These are phyloP conservation scores for Cyclotella sp. DNA, from an alignment of 108 stramenopile genomes.

Conservation along the genomic window DNA sequence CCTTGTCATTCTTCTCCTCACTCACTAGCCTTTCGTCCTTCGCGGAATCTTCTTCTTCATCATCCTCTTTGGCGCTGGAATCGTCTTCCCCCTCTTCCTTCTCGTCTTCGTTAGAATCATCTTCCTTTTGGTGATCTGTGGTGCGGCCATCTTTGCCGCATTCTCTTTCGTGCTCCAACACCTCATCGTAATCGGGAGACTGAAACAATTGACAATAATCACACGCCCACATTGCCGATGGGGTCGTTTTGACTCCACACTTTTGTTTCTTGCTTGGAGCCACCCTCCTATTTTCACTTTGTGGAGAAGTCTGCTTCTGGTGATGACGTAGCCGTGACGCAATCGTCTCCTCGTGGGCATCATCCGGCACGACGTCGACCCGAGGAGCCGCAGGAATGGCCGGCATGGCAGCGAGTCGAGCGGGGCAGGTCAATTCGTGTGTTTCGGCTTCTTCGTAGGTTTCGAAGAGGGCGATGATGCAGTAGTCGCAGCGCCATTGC, in stretches of 20 bases:
- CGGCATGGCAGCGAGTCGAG: neutral
- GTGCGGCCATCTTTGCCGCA: neutral
- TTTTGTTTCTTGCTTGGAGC: neutral
- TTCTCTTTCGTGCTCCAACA: neutral
- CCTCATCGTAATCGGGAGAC: conserved; percentile 4
- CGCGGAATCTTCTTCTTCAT: too few species aligned
- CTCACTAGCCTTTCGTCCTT: too few species aligned
- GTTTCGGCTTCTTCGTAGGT: conserved; percentile 80
- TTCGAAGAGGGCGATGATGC: conserved; percentile 68
- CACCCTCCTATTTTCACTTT: neutral
- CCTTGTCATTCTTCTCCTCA: too few species aligned
- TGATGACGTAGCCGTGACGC: neutral
- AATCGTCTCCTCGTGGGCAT: neutral
- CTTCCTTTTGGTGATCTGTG: too few species aligned
- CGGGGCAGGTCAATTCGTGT: conserved; percentile 67
- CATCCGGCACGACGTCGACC: neutral
- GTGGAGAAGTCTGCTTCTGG: too few species aligned
- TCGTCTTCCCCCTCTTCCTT: too few species aligned
- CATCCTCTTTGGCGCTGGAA: too few species aligned
- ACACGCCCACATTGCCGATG: conserved; percentile 11
- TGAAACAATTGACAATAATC: conserved; percentile 4
- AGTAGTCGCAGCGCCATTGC: conserved; percentile 81
- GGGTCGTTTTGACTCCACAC: neutral
- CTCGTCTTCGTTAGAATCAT: too few species aligned
- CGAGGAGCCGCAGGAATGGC: too few species aligned